These are phyloP conservation scores for Yamadazyma paraphyllophila DNA, from an alignment of 805 yeast genomes.

Conservation along the genomic window DNA sequence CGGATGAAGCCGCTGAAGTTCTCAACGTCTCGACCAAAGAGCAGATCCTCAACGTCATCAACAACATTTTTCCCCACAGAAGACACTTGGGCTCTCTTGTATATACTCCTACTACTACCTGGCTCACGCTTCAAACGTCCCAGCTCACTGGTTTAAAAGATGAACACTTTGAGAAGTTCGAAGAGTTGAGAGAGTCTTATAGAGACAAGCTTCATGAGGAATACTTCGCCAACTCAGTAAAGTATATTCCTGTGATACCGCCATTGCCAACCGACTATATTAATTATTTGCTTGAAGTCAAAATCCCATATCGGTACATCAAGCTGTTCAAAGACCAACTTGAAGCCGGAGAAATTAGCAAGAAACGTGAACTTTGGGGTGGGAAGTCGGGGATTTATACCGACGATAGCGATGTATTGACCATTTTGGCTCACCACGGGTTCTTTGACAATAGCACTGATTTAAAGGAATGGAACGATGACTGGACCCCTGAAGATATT, in stretches of 20 bases:
- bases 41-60: constrained; percentile 21
- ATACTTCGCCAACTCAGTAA: constrained; percentile 19
- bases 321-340: constrained; percentile 39
- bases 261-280: constrained; percentile 37
- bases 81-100: constrained; percentile 52
- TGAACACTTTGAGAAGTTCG: constrained; percentile 28
- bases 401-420: constrained; percentile 85
- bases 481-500: constrained; percentile 28
- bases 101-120: constrained; percentile 57
- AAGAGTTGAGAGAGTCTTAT: constrained; percentile 26
- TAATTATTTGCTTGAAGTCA: constrained; percentile 49
- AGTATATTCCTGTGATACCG: constrained; percentile 39
- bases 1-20: neutral
- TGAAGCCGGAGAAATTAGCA: constrained; percentile 32
- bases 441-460: constrained; percentile 42
- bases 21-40: constrained; percentile 9
- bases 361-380: constrained; percentile 72
- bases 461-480: constrained; percentile 30
- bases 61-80: constrained; percentile 29
- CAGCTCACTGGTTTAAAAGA: constrained; percentile 30
- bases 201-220: constrained; percentile 24
- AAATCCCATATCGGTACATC: constrained; percentile 49
- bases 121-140: constrained; percentile 35
- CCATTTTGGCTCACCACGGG: constrained; percentile 76
- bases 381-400: constrained; percentile 76